Percentiles rank a stretch among this genome's conserved stretches.
phyloP scores from a whole-genome alignment of 208 protist genomes.

The Trypanosoma rangeli region DNA sequence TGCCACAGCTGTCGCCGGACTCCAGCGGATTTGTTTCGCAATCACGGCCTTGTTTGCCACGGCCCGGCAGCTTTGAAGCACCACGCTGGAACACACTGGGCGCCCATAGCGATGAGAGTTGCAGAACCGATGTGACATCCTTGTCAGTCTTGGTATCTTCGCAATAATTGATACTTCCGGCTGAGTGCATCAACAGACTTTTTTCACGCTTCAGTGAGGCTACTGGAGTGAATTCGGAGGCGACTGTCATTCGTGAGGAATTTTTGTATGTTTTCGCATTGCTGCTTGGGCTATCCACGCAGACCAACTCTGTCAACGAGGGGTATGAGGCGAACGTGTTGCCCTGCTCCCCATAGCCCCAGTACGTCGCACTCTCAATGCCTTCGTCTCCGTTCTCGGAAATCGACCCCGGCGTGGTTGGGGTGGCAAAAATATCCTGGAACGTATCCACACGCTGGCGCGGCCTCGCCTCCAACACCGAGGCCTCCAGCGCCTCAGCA shows the following conservation, averaged over 20 bases:
- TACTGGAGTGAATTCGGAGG: neutral
- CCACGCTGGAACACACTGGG: neutral
- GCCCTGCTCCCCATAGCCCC: neutral
- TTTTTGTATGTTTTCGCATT: neutral
- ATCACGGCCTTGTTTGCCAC: neutral
- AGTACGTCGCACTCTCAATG: neutral
- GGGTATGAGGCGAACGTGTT: neutral
- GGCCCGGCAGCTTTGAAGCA: neutral
- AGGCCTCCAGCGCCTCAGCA: neutral
- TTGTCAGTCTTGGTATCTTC: neutral
- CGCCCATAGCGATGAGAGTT: constrained; percentile 15
- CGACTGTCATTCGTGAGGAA: neutral
- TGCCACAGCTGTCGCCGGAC: neutral
- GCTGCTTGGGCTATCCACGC: neutral
- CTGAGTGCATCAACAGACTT: neutral
- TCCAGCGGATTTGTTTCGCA: neutral
- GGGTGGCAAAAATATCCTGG: neutral
- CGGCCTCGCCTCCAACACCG: neutral
- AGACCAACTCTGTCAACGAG: neutral
- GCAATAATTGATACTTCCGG: no score
- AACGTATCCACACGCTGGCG: neutral
- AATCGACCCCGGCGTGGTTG: neutral
- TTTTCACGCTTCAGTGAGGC: neutral
- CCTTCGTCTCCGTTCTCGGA: neutral
- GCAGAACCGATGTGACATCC: constrained; percentile 8